Base-by-base conservation (phyloP, 2,329 filamentous ascomycete genomes). In the Tolypocladium paradoxum region DNA sequence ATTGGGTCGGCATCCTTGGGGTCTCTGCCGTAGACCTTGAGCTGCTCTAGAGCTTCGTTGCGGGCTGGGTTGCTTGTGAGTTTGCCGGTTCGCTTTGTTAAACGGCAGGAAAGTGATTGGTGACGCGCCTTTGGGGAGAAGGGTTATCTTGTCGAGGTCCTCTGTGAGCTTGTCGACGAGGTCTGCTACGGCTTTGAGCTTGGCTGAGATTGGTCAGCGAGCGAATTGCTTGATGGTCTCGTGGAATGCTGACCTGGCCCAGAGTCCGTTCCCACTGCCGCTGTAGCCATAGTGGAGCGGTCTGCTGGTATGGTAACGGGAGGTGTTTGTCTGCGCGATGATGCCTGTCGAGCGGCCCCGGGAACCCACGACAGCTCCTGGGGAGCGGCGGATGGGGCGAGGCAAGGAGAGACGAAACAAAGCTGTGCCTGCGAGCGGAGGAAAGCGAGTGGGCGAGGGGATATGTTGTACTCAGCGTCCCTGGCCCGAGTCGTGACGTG, bases 1-100 rank as follows among this genome's bases (percentile, higher is more conserved):
- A 97, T 92, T 1, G 89, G 86, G 54, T 86, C 86, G 31, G 90
- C 84, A 68, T 88, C 77, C 33, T 73, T 74, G 8, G 85, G 81
- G 61, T 86, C 83, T 55, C 90, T 83, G 7, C 90, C 69, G 59
- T 61, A 66, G 46, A 62, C 62, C 68, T 96, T 96, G 49, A 96
- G 75, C 60, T 90, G 73, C 59, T 85, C 82, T 4, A 87, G 68
- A 14, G 75, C 73, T 11, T 76, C 70, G 60, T 82, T 79, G 56
- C 83, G 79, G 63, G 88, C 87, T 90, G 57, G 18, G 22, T 16
- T 9, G 14, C 16, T 52, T 49, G 49, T 64, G 24, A 62, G 53
- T 14, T 49, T 33, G 34, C 38, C 14, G n/a, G 11, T 45, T 29
- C 40, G 35, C n/a, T 18, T 46, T 37, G 24, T 49, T 60, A 14